Evolutionary conservation across 306 rosid genomes (phyloP).

Genomic region (Mimosa pudica): DNA sequence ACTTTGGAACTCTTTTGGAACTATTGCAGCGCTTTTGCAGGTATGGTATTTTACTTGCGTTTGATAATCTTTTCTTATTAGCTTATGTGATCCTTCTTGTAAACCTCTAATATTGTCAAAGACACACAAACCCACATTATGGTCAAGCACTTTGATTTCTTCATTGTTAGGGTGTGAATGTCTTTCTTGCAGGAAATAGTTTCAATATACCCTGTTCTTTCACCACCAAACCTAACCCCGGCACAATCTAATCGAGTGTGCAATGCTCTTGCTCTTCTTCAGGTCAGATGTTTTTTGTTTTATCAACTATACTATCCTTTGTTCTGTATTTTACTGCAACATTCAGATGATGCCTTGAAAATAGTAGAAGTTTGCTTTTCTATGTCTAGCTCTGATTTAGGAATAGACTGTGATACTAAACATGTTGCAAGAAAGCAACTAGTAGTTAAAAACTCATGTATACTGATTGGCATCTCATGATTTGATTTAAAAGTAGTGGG

Average conservation of each 20-base stretch:
- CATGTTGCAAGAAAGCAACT: background rate
- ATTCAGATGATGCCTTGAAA: background rate
- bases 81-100: constrained; percentile 24
- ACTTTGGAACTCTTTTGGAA: constrained; percentile 96
- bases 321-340: constrained; percentile 1
- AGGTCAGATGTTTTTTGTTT: constrained; percentile 52
- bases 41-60: constrained; percentile 38
- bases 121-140: background rate
- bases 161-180: constrained; percentile 17
- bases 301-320: constrained; percentile 12
- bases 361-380: constrained; percentile 1
- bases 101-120: background rate
- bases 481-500: too few species aligned
- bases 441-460: too few species aligned
- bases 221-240: constrained; percentile 92
- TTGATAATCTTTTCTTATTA: constrained; percentile 20
- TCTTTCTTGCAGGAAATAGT: constrained; percentile 78
- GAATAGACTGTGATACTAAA: background rate
- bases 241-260: constrained; percentile 93
- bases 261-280: constrained; percentile 98
- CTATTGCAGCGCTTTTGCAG: constrained; percentile 89
- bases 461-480: too few species aligned
- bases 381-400: background rate
- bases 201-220: constrained; percentile 90
- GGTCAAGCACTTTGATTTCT: constrained; percentile 17